phyloP scores from a whole-genome alignment of 768 basidiomycete genomes.

The Podaxis rugospora region DNA sequence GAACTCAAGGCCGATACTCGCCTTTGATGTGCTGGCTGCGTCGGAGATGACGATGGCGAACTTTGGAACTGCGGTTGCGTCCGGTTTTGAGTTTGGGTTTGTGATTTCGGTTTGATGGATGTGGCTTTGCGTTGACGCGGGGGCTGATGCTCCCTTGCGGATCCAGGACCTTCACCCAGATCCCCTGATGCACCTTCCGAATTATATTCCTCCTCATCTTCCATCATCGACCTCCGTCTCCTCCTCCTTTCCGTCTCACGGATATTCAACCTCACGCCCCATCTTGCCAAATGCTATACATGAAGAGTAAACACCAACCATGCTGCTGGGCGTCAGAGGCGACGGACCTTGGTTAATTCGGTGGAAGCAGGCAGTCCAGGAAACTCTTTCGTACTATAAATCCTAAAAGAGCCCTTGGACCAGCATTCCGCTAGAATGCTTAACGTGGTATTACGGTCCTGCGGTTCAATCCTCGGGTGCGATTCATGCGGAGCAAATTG shows the following conservation, averaged over 20 bases:
- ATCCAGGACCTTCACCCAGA: neutral
- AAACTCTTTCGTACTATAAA: conserved; percentile 71
- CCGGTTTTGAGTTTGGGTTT: neutral
- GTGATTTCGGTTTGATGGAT: neutral
- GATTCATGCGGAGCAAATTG: conserved; percentile 4
- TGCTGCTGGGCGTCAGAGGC: neutral
- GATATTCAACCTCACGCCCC: conserved; percentile 55
- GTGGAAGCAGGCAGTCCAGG: conserved; percentile 65
- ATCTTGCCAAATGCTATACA: conserved; percentile 40
- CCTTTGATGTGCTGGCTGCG: neutral
- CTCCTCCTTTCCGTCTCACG: conserved; percentile 53
- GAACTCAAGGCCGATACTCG: neutral
- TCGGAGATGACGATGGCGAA: neutral
- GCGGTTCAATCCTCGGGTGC: conserved; percentile 5
- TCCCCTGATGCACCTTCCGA: neutral
- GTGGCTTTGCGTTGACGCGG: neutral
- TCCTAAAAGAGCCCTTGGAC: conserved; percentile 51
- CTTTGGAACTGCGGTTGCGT: neutral
- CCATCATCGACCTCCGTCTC: conserved; percentile 25
- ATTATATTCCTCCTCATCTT: conserved; percentile 7
- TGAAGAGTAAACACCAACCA: neutral
- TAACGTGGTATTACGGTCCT: conserved; percentile 19
- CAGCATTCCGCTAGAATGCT: conserved; percentile 61
- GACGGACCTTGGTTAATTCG: conserved; percentile 57
- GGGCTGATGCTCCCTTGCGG: neutral